These are phyloP conservation scores for Coprinopsis sp. DNA, from an alignment of 768 basidiomycete species.

Conservation along the genomic window DNA sequence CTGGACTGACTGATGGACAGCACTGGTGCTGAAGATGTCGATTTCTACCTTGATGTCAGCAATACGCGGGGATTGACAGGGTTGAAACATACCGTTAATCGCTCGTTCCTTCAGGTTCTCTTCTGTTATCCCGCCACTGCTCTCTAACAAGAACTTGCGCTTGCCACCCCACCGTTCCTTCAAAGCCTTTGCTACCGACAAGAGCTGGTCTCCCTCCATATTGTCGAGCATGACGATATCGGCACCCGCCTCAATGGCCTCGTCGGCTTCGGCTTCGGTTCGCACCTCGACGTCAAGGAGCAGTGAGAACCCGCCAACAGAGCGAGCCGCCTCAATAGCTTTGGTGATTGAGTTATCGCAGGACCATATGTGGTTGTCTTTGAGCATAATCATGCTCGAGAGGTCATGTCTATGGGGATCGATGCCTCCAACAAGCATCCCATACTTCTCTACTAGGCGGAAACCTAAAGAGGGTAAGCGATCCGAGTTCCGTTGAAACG, in stretches of 20 bases:
- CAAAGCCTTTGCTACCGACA: constrained; percentile 60
- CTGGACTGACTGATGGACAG: constrained; percentile 85
- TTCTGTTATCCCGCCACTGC: constrained; percentile 93
- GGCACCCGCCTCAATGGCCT: constrained; percentile 95
- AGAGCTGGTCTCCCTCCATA: constrained; percentile 73
- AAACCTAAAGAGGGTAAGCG: constrained; percentile 53
- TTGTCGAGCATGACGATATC: constrained; percentile 97
- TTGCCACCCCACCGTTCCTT: constrained; percentile 77
- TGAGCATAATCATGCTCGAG: constrained; percentile 99
- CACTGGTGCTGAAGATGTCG: constrained; percentile 90
- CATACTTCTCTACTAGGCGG: constrained; percentile 96
- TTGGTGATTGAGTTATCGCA: constrained; percentile 89
- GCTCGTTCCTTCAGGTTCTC: constrained; percentile 74
- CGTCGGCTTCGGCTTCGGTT: constrained; percentile 85
- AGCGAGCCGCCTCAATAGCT: constrained; percentile 80
- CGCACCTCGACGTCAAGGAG: constrained; percentile 92
- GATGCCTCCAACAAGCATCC: constrained; percentile 95
- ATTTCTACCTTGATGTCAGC: constrained; percentile 54
- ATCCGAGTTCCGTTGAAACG: constrained; percentile 4
- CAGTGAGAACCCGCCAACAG: constrained; percentile 87
- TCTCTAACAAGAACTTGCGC: constrained; percentile 86
- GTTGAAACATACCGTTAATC: constrained; percentile 71
- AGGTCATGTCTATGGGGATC: constrained; percentile 94
- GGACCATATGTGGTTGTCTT: constrained; percentile 99
- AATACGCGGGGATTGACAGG: not conserved